Base-by-base conservation (phyloP, 1,139 yeast genomes). In the Williopsis jadinii region DNA sequence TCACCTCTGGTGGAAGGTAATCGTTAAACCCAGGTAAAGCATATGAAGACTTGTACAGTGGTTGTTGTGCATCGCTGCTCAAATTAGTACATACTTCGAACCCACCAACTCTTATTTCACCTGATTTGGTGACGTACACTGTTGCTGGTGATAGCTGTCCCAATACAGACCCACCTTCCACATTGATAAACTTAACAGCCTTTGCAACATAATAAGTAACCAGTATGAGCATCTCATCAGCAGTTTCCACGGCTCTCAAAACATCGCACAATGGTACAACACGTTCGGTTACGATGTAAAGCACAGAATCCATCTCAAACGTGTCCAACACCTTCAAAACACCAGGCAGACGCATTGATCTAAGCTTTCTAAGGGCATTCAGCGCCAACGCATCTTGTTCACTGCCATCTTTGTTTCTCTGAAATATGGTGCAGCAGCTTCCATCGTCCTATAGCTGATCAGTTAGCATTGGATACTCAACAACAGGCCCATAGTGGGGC, bases 51-150 rank as follows among this genome's bases (percentile, higher is more conserved):
- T 49, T 45, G 34, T 60, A 70, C 3, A 72, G 52, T 2, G 75
- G 72, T 42, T 68, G 73, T 42, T 75, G 75, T 4, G 75, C 72
- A 44, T 77, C 82, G 1, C 71, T 63, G 24, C 63, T 64, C 42
- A 70, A 54, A 47, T 71, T 76, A 2, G 83, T 71, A 42, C 84
- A 68, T 5, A 84, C 61, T 59, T 90, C 97, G 53, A 88, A 77
- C 1, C 96, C 96, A 49, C 85, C 84, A 26, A 90, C 59, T 45
- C 80, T 83, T 94, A 95, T 86, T 54, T 85, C 95, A 9, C 96
- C 95, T 33, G 68, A 58, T 19, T 70, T 73, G 42, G 75, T 83
- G 11, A 86, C 78, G 59, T 64, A 87, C 1, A 90, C 70, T 0
- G 85, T 74, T 34, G 73, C 70, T 28, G 65, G 53, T 47, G 75